Conservation (phyloP, 2,329 filamentous ascomycete species). For the Aspergillus hiratsukae region DNA sequence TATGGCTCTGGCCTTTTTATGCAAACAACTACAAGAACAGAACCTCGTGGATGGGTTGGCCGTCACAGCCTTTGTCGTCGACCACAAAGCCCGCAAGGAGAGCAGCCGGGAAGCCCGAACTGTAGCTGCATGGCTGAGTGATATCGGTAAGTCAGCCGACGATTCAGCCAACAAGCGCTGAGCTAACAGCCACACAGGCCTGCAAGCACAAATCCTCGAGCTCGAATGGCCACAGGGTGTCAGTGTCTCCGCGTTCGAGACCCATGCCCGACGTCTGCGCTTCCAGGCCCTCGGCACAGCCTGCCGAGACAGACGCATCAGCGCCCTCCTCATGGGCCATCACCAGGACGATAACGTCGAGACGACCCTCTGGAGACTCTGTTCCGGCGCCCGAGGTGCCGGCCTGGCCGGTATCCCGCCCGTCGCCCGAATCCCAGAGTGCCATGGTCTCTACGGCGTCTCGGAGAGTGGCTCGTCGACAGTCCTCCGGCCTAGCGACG, state of each 20-base stretch:
- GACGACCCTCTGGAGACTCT: constrained; percentile 75
- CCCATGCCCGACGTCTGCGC: constrained; percentile 65
- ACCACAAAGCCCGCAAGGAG: constrained; percentile 54
- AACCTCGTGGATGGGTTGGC: constrained; percentile 18
- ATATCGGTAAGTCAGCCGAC: constrained; percentile 36
- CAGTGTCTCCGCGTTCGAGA: constrained; percentile 64
- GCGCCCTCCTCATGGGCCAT: constrained; percentile 71
- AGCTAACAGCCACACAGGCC: constrained; percentile 19
- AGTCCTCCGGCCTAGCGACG: constrained; percentile 6
- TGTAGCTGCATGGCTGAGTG: constrained; percentile 44
- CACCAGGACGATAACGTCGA: constrained; percentile 90
- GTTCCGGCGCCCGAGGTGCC: constrained; percentile 61
- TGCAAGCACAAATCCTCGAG: constrained; percentile 33
- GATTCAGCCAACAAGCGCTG: not conserved
- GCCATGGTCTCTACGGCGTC: constrained; percentile 67
- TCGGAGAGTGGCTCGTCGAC: constrained; percentile 59
- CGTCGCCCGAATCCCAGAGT: constrained; percentile 74
- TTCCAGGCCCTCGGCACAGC: constrained; percentile 65
- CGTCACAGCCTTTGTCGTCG: constrained; percentile 56
- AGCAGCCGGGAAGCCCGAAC: constrained; percentile 53
- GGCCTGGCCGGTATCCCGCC: constrained; percentile 67
- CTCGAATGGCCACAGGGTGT: constrained; percentile 49
- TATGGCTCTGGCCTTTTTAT: constrained; percentile 86
- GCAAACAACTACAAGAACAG: constrained; percentile 41
- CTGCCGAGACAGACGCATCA: constrained; percentile 51